A percentile compares a stretch with the other conserved stretches of the same genome.
These are phyloP conservation scores for Pseudozyma pruni DNA, from an alignment of 1,284 basidiomycete species.

Conservation along the genomic window DNA sequence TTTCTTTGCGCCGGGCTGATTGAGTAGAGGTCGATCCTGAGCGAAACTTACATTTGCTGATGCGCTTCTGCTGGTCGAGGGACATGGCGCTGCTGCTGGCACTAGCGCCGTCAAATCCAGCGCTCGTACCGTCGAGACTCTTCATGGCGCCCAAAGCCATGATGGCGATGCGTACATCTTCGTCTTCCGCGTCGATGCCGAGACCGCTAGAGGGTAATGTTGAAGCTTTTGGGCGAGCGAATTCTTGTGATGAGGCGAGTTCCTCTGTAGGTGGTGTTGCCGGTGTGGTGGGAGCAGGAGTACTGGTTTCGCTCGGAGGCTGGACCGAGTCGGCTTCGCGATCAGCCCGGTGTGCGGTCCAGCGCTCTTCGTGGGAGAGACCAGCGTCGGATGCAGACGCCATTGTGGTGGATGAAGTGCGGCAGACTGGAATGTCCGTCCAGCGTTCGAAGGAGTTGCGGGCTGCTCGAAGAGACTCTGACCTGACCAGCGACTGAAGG, in stretches of 20 bases:
- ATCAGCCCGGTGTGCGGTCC: slow-evolving; percentile 40
- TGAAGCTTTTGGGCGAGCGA: background rate
- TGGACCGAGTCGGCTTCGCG: slow-evolving; percentile 17
- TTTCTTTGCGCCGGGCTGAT: too few species aligned
- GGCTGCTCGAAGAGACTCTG: too few species aligned
- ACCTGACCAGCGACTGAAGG: too few species aligned
- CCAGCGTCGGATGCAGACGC: slow-evolving; percentile 11
- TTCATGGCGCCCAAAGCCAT: slow-evolving; percentile 60
- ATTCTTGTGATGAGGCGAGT: slow-evolving; percentile 26
- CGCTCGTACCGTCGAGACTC: slow-evolving; percentile 47
- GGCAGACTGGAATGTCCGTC: background rate
- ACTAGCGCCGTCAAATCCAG: slow-evolving; percentile 11
- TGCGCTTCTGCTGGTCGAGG: slow-evolving; percentile 20
- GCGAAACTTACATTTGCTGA: slow-evolving; percentile 31
- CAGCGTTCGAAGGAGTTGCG: too few species aligned
- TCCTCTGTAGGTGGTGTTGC: slow-evolving; percentile 43
- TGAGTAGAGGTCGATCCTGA: too few species aligned
- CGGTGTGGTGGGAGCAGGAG: slow-evolving; percentile 41
- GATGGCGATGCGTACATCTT: slow-evolving; percentile 60
- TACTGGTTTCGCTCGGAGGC: slow-evolving; percentile 33
- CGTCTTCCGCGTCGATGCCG: slow-evolving; percentile 54
- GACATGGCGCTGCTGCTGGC: slow-evolving; percentile 25
- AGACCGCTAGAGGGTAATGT: slow-evolving; percentile 21
- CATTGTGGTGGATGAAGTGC: slow-evolving; percentile 9
- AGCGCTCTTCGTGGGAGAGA: slow-evolving; percentile 41